Conservation (phyloP, 2,329 filamentous ascomycete species). For the Cladorrhinum sp. region DNA sequence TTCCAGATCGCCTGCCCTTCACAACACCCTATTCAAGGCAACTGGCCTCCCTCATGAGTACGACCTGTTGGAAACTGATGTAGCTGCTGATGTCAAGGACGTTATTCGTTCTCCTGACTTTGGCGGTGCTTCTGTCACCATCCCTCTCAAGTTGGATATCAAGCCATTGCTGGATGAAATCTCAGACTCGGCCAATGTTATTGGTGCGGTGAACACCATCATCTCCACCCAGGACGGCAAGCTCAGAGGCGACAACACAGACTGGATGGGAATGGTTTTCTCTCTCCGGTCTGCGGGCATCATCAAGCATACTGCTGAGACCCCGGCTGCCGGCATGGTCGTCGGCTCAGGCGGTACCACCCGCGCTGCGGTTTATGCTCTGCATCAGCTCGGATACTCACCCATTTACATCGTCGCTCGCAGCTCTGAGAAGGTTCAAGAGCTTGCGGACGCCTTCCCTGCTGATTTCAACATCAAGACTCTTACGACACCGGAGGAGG, state of each 20-base stretch:
- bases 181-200: slow-evolving; percentile 71
- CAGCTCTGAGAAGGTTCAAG: slow-evolving; percentile 63
- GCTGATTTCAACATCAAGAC: slow-evolving; percentile 65
- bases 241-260: slow-evolving; percentile 87
- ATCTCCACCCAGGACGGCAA: slow-evolving; percentile 56
- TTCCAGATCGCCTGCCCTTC: slow-evolving; percentile 82
- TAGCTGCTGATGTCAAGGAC: slow-evolving; percentile 56
- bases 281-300: slow-evolving; percentile 70
- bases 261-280: slow-evolving; percentile 89
- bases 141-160: slow-evolving; percentile 88
- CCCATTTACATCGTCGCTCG: slow-evolving; percentile 88
- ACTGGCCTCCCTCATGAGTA: slow-evolving; percentile 86
- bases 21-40: slow-evolving; percentile 77
- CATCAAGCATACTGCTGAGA: slow-evolving; percentile 33
- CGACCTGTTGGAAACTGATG: slow-evolving; percentile 68
- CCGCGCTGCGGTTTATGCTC: slow-evolving; percentile 83
- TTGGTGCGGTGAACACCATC: slow-evolving; percentile 94
- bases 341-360: slow-evolving; percentile 91
- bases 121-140: slow-evolving; percentile 92
- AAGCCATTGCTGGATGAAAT: slow-evolving; percentile 77
- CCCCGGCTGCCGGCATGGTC: slow-evolving; percentile 64
- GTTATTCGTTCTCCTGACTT: slow-evolving; percentile 71
- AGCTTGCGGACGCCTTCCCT: slow-evolving; percentile 71
- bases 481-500: slow-evolving; percentile 53
- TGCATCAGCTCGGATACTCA: slow-evolving; percentile 77